Evolutionary conservation across 1,139 yeast species (phyloP), one percentile per base, ranked within the genome.

Genomic region (Kazachstania sp.): DNA sequence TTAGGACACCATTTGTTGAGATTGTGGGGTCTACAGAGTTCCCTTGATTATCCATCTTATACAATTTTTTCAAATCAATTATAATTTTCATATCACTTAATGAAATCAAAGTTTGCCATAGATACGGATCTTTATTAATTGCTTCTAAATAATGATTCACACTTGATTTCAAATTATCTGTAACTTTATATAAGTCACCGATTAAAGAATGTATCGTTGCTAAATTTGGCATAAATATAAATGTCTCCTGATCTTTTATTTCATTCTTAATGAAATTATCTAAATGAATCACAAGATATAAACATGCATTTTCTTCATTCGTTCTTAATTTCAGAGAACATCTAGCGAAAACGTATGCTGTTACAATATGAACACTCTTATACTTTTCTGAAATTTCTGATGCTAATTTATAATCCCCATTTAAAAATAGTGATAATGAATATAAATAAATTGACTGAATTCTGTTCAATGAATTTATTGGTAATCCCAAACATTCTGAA

Each of bases 21-120:
- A 4, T 23, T 23, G 28, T 23, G 8, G 28, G 28, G 8, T 23
- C 8, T 23, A 23, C 8, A 23, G 28, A 23, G 8, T 23, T 23
- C 8, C 28, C 28, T 2, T 23, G 6, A 23, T 23, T 23, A 23
- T 23, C 3, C 2, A 31, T 42, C n/a, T 43, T 45, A 31, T 49
- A 57, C 29, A 58, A 47, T 15, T 51, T 45, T 44, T 74, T 77
- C 64, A 75, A 85, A 39, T 86, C 74, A 7, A 83, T 71, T 47
- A 78, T 77, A 26, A 83, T 85, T 12, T 92, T 90, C 60, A 86
- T 70, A 50, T 75, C 75, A 59, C 92, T 81, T 43, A 92, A 69
- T 39, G 82, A 81, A 56, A 84, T 87, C 52, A 86, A 79, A 0
- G 97, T 90, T 60, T 87, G 97, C 76, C 94, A 88, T 45, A 87